These are phyloP conservation scores for Nidularia pulvinata DNA, from an alignment of 768 basidiomycete species.

Conservation along the genomic window DNA sequence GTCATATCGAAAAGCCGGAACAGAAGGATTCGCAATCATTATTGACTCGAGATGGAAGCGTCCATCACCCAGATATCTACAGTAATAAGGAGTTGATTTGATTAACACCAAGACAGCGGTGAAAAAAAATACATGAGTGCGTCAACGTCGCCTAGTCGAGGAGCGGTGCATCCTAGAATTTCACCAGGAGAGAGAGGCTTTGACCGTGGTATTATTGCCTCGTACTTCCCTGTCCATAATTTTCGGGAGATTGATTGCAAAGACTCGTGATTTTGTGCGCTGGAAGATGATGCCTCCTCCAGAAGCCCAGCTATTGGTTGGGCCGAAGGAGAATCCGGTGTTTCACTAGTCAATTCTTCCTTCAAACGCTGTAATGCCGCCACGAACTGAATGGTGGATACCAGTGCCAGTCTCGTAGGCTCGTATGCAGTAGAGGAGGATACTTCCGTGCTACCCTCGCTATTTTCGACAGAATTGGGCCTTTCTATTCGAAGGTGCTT, in stretches of 20 bases:
- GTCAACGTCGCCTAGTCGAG: slow-evolving; percentile 74
- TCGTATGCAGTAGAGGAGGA: slow-evolving; percentile 13
- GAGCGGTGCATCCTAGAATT: slow-evolving; percentile 96
- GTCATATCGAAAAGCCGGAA: slow-evolving; percentile 97
- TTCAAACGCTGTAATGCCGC: slow-evolving; percentile 88
- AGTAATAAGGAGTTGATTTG: slow-evolving; percentile 3
- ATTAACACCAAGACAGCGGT: slow-evolving; percentile 2
- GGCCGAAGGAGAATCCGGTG: slow-evolving; percentile 15
- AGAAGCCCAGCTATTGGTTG: slow-evolving; percentile 7
- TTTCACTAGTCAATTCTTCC: slow-evolving; percentile 63
- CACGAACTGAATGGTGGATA: slow-evolving; percentile 98
- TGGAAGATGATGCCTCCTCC: slow-evolving; percentile 4
- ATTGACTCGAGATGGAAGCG: slow-evolving; percentile 98
- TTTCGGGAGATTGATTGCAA: slow-evolving; percentile 9
- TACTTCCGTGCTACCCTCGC: slow-evolving; percentile 5
- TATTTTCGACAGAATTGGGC: slow-evolving; percentile 5
- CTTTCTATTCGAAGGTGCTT: slow-evolving; percentile 67
- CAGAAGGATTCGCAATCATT: slow-evolving; percentile 97
- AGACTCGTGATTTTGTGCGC: neutral
- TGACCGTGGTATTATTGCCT: slow-evolving; percentile 76
- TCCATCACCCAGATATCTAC: slow-evolving; percentile 96
- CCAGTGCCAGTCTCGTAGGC: slow-evolving; percentile 81
- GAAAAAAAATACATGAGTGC: slow-evolving; percentile 79
- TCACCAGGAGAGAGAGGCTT: slow-evolving; percentile 97
- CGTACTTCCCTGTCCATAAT: slow-evolving; percentile 66